Percentiles rank a stretch among this genome's conserved stretches.
Evolutionary conservation across 2,329 filamentous ascomycete species (phyloP).

Genomic region (Penicillium nordicum): DNA sequence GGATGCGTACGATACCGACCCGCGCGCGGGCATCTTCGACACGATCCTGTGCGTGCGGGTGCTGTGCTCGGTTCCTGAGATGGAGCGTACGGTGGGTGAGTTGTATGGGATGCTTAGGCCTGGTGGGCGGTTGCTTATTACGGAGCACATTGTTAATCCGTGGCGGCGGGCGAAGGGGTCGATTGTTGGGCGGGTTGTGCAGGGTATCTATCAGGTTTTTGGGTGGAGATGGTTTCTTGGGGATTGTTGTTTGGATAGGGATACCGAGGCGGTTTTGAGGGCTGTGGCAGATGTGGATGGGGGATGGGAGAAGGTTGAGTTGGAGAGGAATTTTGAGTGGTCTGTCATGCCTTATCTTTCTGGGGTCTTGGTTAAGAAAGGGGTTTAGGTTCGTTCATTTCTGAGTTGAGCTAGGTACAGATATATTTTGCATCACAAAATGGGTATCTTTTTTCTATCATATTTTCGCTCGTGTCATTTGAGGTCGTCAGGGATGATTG

Average conservation of each 20-base stretch:
- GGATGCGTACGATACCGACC: slow-evolving; percentile 14
- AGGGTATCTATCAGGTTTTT: slow-evolving; percentile 45
- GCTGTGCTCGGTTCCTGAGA: slow-evolving; percentile 53
- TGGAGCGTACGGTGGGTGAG: slow-evolving; percentile 44
- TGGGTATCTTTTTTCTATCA: slow-evolving; percentile 19
- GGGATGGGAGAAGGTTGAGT: slow-evolving; percentile 49
- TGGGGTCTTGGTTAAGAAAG: slow-evolving; percentile 41
- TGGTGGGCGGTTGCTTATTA: slow-evolving; percentile 53
- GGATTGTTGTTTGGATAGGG: slow-evolving; percentile 50
- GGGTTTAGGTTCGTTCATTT: neutral
- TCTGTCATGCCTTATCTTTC: slow-evolving; percentile 41
- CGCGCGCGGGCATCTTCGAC: slow-evolving; percentile 48
- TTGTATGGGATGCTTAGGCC: slow-evolving; percentile 53
- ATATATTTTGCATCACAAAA: slow-evolving; percentile 1
- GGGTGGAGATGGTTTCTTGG: slow-evolving; percentile 54
- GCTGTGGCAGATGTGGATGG: slow-evolving; percentile 43
- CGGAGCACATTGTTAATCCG: slow-evolving; percentile 55
- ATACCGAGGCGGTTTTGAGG: slow-evolving; percentile 46
- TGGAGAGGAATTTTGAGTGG: slow-evolving; percentile 42
- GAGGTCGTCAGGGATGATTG: slow-evolving; percentile 5
- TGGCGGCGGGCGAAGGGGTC: slow-evolving; percentile 48
- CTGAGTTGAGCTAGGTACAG: neutral
- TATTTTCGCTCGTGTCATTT: neutral
- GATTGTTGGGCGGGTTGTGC: slow-evolving; percentile 44
- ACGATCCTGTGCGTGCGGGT: slow-evolving; percentile 55